phyloP scores from a whole-genome alignment of 768 basidiomycete genomes.

The Tricholoma flavovirens region DNA sequence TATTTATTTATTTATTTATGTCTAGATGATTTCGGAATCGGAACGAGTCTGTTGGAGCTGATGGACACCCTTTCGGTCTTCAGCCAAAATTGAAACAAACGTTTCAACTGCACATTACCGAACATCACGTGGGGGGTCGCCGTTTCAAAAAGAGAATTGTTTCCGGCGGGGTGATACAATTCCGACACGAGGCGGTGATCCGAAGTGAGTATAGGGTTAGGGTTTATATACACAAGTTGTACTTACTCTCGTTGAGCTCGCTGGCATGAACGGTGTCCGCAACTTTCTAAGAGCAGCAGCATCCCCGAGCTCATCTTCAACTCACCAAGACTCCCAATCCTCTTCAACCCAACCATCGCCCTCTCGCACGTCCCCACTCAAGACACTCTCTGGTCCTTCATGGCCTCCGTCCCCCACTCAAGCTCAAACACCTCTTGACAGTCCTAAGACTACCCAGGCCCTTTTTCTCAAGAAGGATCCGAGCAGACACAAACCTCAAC shows the following conservation, averaged over 20 bases:
- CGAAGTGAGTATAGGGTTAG: conserved; percentile 4
- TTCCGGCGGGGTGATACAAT: too few relatives aligned
- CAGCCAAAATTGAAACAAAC: too few relatives aligned
- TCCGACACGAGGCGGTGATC: too few relatives aligned
- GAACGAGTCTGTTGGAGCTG: too few relatives aligned
- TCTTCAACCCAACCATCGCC: conserved; percentile 15
- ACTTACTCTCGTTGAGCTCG: conserved; percentile 1
- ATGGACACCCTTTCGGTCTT: too few relatives aligned
- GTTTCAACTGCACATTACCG: too few relatives aligned
- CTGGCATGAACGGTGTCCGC: conserved; percentile 66
- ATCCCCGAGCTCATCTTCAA: conserved; percentile 18
- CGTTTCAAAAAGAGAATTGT: too few relatives aligned
- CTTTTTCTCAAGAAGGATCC: conserved; percentile 52
- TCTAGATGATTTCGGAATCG: too few relatives aligned
- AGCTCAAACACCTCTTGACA: conserved; percentile 22
- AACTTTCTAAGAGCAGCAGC: conserved; percentile 46
- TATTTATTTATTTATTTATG: too few relatives aligned
- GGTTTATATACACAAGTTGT: conserved; percentile 10
- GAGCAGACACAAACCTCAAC: conserved; percentile 22
- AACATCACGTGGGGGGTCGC: too few relatives aligned
- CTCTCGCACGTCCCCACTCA: conserved; percentile 14
- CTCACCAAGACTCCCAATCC: conserved; percentile 13
- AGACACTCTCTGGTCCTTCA: conserved; percentile 29
- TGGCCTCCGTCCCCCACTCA: conserved; percentile 40
- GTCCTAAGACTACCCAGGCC: conserved; percentile 37